A percentile compares a stretch with the other conserved stretches of the same genome.
Evolutionary conservation across 129 eudicot species (phyloP).

Genomic region (Lactuca sativa): DNA sequence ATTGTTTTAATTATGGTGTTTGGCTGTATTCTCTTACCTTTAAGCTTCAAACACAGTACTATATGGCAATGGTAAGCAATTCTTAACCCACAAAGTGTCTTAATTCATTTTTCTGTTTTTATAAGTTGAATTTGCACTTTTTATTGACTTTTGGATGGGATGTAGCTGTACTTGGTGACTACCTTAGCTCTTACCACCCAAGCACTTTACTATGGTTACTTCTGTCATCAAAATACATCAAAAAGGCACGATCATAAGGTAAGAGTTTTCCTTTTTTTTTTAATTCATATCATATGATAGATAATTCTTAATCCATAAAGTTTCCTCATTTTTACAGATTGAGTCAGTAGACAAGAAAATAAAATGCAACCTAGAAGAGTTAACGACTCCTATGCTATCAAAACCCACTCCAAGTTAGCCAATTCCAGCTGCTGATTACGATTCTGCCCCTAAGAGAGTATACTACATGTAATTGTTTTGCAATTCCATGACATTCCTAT

Average conservation of each 20-base stretch:
- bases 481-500: no score
- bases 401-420: no score
- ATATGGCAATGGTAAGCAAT: conserved; percentile 65
- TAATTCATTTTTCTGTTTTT: not conserved
- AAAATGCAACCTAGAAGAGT: conserved; percentile 21
- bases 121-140: not conserved
- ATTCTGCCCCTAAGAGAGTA: no score
- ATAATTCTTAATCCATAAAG: not conserved
- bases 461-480: no score
- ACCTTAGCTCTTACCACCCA: conserved; percentile 62
- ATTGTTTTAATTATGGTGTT: conserved; percentile 2
- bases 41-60: conserved; percentile 84
- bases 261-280: conserved; percentile 12
- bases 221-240: conserved; percentile 42
- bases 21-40: conserved; percentile 25
- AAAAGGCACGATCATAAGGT: conserved; percentile 45
- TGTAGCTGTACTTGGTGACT: conserved; percentile 67
- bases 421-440: no score
- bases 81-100: not conserved
- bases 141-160: conserved; percentile 11
- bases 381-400: conserved; percentile 25
- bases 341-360: conserved; percentile 36
- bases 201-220: conserved; percentile 59
- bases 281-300: not conserved
- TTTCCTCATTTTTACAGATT: conserved; percentile 19